Evolutionary conservation across 2,329 filamentous ascomycete species (phyloP).

Genomic region (Colletotrichum lupini): DNA sequence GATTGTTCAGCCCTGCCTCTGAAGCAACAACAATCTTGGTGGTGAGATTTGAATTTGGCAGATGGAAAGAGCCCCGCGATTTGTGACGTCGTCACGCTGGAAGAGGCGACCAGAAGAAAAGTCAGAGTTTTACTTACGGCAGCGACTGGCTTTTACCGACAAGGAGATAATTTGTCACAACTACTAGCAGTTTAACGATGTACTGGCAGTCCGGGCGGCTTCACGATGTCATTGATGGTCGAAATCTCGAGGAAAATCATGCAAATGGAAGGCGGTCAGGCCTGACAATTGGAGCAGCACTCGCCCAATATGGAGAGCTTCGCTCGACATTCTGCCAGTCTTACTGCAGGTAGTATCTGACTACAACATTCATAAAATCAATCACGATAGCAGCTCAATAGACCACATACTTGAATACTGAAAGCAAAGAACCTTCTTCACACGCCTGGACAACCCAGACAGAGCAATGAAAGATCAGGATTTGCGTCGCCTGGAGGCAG

Average conservation of each 20-base stretch:
- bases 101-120: background rate
- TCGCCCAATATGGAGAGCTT: background rate
- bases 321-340: background rate
- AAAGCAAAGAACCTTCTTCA: slow-evolving; percentile 60
- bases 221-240: background rate
- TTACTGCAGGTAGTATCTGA: too few species aligned
- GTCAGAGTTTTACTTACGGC: slow-evolving; percentile 29
- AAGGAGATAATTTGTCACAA: background rate
- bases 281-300: background rate
- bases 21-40: background rate
- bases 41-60: background rate
- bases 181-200: background rate
- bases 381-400: background rate
- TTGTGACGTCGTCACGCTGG: slow-evolving; percentile 7
- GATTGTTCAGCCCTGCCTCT: background rate
- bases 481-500: slow-evolving; percentile 77
- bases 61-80: background rate
- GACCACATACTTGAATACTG: background rate
- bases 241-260: background rate
- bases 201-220: background rate
- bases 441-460: slow-evolving; percentile 60
- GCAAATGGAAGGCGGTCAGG: slow-evolving; percentile 10
- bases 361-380: background rate
- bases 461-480: slow-evolving; percentile 66
- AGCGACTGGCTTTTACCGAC: background rate